A percentile compares a stretch with the other conserved stretches of the same genome.
Conservation (phyloP, 108 stramenopile genomes). For the Hondaea fermentalgiana region DNA sequence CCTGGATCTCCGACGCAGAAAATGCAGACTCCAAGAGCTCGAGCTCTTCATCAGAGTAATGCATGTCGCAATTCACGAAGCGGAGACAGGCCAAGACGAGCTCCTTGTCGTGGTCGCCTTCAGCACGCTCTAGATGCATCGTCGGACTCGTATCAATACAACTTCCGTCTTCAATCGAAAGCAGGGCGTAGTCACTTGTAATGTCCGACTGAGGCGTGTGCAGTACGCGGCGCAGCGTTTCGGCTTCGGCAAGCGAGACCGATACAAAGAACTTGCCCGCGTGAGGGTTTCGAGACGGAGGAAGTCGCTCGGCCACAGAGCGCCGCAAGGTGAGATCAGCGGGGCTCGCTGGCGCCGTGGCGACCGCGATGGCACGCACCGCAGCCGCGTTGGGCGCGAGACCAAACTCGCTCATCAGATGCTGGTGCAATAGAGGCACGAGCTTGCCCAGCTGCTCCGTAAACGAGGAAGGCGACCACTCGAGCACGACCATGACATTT, state of each 20-base stretch:
- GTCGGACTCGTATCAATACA: neutral
- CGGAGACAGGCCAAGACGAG: neutral
- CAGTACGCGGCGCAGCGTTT: conserved; percentile 15
- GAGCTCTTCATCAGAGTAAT: neutral
- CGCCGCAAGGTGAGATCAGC: neutral
- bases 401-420: neutral
- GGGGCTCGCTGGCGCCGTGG: neutral
- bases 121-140: neutral
- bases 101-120: neutral
- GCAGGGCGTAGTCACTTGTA: neutral
- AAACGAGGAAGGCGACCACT: conserved; percentile 12
- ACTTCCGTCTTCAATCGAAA: conserved; percentile 1
- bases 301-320: neutral
- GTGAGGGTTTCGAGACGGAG: neutral
- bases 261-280: neutral
- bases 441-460: neutral
- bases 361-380: neutral
- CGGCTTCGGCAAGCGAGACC: conserved; percentile 20
- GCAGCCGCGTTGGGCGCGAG: neutral
- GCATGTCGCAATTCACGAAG: neutral
- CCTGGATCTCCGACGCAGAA: neutral
- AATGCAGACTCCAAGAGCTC: neutral
- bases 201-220: neutral
- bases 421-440: neutral
- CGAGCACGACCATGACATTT: conserved; percentile 28